Conservation (phyloP, 768 basidiomycete species). For the Collybiopsis confluens region DNA sequence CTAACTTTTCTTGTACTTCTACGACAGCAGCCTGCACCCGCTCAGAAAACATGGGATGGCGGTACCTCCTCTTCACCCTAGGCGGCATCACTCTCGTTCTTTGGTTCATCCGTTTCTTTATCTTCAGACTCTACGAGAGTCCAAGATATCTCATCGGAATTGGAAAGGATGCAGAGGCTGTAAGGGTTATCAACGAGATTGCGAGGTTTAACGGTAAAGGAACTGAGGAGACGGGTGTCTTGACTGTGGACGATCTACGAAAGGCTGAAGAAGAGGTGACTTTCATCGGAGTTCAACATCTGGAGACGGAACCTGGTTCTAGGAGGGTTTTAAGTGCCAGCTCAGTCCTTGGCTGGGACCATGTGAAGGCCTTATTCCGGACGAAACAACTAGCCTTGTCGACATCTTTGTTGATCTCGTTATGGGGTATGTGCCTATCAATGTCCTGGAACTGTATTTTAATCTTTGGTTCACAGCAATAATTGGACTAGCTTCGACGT, state of each 20-base stretch:
- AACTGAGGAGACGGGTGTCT: conserved; percentile 33
- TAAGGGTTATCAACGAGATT: conserved; percentile 41
- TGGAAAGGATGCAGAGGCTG: conserved; percentile 49
- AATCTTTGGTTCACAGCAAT: conserved; percentile 38
- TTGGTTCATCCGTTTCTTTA: conserved; percentile 49
- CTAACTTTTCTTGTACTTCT: conserved; percentile 46
- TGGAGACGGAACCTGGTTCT: too few species aligned
- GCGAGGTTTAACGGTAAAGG: conserved; percentile 45
- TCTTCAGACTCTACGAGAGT: conserved; percentile 51
- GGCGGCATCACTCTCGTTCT: conserved; percentile 49
- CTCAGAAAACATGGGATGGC: conserved; percentile 59
- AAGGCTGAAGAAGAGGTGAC: conserved; percentile 13
- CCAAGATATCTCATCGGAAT: conserved; percentile 55
- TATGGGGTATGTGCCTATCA: conserved; percentile 33
- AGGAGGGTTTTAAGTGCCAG: conserved; percentile 39
- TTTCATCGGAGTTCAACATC: too few species aligned
- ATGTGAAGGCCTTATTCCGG: conserved; percentile 60
- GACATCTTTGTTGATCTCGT: conserved; percentile 56
- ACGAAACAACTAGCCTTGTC: conserved; percentile 62
- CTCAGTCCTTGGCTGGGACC: conserved; percentile 23
- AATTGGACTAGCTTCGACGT: conserved; percentile 73
- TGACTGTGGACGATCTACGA: conserved; percentile 4
- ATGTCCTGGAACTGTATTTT: neutral
- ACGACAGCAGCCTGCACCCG: conserved; percentile 30
- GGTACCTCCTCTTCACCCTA: conserved; percentile 52